These are phyloP conservation scores for Verticillium nubilum DNA, from an alignment of 2,329 filamentous ascomycete genomes.

Conservation along the genomic window DNA sequence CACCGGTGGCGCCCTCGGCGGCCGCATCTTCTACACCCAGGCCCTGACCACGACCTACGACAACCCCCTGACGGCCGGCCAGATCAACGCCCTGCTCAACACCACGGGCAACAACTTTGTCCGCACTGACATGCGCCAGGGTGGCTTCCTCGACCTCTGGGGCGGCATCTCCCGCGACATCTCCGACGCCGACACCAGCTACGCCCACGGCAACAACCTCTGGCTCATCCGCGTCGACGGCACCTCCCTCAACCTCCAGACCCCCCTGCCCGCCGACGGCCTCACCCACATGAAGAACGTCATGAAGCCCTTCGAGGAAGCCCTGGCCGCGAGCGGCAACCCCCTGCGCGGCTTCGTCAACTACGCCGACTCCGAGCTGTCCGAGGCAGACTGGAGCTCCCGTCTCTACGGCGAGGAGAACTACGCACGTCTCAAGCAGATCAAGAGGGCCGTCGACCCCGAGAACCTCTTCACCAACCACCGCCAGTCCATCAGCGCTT, in stretches of 20 bases:
- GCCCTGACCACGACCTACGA: slow-evolving; percentile 10
- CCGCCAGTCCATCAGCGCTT: slow-evolving; percentile 8
- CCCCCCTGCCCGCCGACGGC: slow-evolving; percentile 38
- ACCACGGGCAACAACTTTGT: slow-evolving; percentile 7
- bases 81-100: slow-evolving; percentile 8
- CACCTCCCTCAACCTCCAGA: slow-evolving; percentile 31
- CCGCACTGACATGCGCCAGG: slow-evolving; percentile 9
- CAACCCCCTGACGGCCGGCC: slow-evolving; percentile 8
- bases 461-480: slow-evolving; percentile 10
- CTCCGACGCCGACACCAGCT: slow-evolving; percentile 24
- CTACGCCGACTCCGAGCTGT: slow-evolving; percentile 12
- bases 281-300: slow-evolving; percentile 41
- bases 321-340: slow-evolving; percentile 5
- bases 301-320: slow-evolving; percentile 12
- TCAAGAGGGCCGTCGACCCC: slow-evolving; percentile 10
- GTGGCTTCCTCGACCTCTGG: slow-evolving; percentile 13
- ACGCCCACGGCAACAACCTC: slow-evolving; percentile 33
- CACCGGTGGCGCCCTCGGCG: slow-evolving; percentile 6
- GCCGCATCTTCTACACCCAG: slow-evolving; percentile 11
- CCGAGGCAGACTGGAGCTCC: slow-evolving; percentile 9
- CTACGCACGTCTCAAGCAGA: slow-evolving; percentile 11
- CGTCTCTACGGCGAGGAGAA: slow-evolving; percentile 10
- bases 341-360: slow-evolving; percentile 11
- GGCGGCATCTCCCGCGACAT: slow-evolving; percentile 22
- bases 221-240: slow-evolving; percentile 25